These are phyloP conservation scores for Sphenostylis stenocarpa DNA, from an alignment of 306 rosid genomes.

Conservation along the genomic window DNA sequence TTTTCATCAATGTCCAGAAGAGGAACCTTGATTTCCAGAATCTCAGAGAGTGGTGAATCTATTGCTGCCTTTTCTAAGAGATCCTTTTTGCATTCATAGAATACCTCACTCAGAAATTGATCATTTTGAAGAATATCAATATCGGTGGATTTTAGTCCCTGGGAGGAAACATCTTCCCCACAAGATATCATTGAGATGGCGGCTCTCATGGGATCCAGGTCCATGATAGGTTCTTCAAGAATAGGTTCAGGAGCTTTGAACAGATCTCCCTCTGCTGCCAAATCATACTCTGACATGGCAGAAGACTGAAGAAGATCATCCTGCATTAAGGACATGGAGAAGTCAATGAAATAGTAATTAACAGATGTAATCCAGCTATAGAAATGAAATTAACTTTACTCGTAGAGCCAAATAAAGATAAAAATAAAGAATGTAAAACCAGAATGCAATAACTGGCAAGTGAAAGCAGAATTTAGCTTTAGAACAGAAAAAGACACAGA, in stretches of 20 bases:
- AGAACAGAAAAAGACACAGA: not conserved
- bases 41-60: slow-evolving; percentile 57
- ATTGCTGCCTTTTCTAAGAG: slow-evolving; percentile 70
- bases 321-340: slow-evolving; percentile 45
- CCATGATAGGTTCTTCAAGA: slow-evolving; percentile 59
- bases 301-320: slow-evolving; percentile 56
- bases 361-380: not conserved
- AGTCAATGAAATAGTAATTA: slow-evolving; percentile 2
- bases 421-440: not conserved
- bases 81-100: slow-evolving; percentile 78
- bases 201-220: slow-evolving; percentile 67
- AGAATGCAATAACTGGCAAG: not conserved
- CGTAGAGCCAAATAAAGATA: not conserved
- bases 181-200: slow-evolving; percentile 81
- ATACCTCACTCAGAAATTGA: slow-evolving; percentile 79
- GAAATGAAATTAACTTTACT: not conserved
- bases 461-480: not conserved
- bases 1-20: slow-evolving; percentile 46
- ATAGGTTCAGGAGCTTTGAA: slow-evolving; percentile 94
- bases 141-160: slow-evolving; percentile 68
- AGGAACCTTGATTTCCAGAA: slow-evolving; percentile 68
- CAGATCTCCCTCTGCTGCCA: slow-evolving; percentile 91
- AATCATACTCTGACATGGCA: slow-evolving; percentile 74
- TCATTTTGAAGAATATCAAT: slow-evolving; percentile 78
- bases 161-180: slow-evolving; percentile 66